phyloP scores from a whole-genome alignment of 2,329 filamentous ascomycete genomes.

The Pyrenophora graminea region DNA sequence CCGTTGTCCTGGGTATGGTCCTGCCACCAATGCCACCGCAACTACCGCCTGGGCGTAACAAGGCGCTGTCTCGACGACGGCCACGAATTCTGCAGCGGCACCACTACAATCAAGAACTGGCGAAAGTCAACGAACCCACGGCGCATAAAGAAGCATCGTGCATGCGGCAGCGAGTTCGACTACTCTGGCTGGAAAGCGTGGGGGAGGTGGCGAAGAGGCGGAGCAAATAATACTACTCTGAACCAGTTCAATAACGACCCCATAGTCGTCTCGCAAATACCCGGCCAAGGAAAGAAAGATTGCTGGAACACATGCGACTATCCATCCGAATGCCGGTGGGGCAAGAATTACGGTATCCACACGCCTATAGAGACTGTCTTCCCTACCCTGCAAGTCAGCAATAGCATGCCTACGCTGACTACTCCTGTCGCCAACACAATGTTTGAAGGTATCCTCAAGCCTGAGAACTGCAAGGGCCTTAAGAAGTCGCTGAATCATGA shows the following conservation, averaged over 20 bases:
- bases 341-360: conserved; percentile 34
- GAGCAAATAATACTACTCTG: conserved; percentile 5
- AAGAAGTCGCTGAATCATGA: conserved; percentile 11
- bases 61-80: conserved; percentile 60
- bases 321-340: conserved; percentile 52
- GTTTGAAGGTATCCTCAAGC: conserved; percentile 22
- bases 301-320: conserved; percentile 54
- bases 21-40: conserved; percentile 56
- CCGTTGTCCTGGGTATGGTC: conserved; percentile 57
- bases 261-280: neutral
- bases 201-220: conserved; percentile 49
- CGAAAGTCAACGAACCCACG: conserved; percentile 18
- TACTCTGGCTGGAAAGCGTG: conserved; percentile 57
- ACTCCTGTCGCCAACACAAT: conserved; percentile 4
- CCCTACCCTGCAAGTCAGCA: neutral
- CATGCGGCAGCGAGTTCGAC: conserved; percentile 58
- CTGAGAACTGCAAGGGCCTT: conserved; percentile 12
- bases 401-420: neutral
- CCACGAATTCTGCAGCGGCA: conserved; percentile 59
- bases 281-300: conserved; percentile 29
- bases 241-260: neutral
- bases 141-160: conserved; percentile 39
- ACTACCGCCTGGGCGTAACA: conserved; percentile 56
- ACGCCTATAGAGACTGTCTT: conserved; percentile 21
- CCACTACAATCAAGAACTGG: conserved; percentile 44